These are phyloP conservation scores for Xylaria palmicola DNA, from an alignment of 495 filamentous ascomycete species.

Conservation along the genomic window DNA sequence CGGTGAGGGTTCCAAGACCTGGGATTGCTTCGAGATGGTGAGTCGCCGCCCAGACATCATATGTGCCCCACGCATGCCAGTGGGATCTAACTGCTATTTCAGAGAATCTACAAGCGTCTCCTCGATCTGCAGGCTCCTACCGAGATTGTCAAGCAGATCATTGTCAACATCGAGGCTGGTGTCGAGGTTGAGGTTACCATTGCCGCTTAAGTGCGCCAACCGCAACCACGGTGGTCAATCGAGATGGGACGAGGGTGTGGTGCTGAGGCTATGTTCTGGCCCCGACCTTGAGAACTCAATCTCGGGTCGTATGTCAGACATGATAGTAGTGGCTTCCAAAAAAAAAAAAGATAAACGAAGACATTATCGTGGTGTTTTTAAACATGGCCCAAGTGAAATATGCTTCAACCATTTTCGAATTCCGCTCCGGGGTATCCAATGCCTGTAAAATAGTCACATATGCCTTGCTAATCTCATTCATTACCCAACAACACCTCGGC, in stretches of 20 bases:
- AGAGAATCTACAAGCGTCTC: slow-evolving; percentile 92
- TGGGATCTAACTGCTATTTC: neutral
- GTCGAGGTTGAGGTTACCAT: slow-evolving; percentile 99
- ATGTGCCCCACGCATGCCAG: no score
- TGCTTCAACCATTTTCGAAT: neutral
- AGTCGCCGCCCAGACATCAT: neutral
- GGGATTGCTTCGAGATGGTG: slow-evolving; percentile 96
- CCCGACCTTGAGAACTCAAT: neutral
- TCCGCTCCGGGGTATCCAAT: slow-evolving; percentile 11
- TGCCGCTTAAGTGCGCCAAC: slow-evolving; percentile 66
- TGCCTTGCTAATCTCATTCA: neutral
- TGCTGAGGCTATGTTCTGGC: slow-evolving; percentile 1
- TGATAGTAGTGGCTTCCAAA: neutral
- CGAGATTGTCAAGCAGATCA: slow-evolving; percentile 99
- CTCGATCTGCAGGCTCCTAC: slow-evolving; percentile 96
- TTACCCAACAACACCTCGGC: neutral
- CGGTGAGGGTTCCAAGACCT: slow-evolving; percentile 99
- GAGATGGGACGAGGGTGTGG: slow-evolving; percentile 21
- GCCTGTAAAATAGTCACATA: neutral
- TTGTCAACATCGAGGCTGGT: slow-evolving; percentile 99
- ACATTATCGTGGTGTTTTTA: neutral
- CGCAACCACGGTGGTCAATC: neutral
- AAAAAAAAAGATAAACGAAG: neutral
- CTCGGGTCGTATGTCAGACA: neutral
- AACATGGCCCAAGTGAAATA: neutral